phyloP scores from a whole-genome alignment of 192 early-diverging fungal species.

The Borealophlyctis nickersoniae region DNA sequence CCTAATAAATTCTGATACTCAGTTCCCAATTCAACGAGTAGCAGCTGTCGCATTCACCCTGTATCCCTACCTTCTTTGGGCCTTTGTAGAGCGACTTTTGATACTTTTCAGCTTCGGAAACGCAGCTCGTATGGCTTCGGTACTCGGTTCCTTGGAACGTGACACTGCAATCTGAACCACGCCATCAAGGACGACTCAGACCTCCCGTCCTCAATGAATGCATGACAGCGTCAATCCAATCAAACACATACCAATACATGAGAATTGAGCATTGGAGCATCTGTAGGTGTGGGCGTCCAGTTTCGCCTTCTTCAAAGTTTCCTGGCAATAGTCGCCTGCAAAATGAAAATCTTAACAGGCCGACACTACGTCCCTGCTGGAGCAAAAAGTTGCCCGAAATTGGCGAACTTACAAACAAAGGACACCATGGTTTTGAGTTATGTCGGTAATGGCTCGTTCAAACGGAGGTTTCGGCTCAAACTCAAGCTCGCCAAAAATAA shows the following conservation, averaged over 20 bases:
- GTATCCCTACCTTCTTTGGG: constrained; percentile 64
- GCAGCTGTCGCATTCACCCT: constrained; percentile 8
- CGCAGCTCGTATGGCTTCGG: constrained; percentile 82
- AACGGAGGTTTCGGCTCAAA: no score
- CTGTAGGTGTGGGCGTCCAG: constrained; percentile 77
- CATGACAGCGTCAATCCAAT: not conserved
- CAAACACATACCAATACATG: constrained; percentile 61
- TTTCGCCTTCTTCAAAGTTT: constrained; percentile 94
- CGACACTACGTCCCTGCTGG: no score
- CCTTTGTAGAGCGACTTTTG: constrained; percentile 78
- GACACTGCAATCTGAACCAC: constrained; percentile 67
- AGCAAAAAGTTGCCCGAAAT: not conserved
- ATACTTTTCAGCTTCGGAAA: constrained; percentile 93
- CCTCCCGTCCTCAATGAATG: no score
- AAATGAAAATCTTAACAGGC: not conserved
- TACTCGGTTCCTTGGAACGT: constrained; percentile 80
- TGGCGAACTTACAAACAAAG: not conserved
- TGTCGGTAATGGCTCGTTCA: no score
- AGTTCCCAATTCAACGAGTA: no score
- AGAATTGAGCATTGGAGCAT: constrained; percentile 81
- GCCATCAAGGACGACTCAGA: no score
- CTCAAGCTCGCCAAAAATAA: no score
- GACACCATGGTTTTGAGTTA: not conserved
- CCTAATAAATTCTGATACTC: no score
- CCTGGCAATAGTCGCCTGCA: constrained; percentile 46